Percentiles rank a stretch among this genome's conserved stretches.
Conservation (phyloP, 441 rosid genomes). For the Pelargonium citronellum region DNA sequence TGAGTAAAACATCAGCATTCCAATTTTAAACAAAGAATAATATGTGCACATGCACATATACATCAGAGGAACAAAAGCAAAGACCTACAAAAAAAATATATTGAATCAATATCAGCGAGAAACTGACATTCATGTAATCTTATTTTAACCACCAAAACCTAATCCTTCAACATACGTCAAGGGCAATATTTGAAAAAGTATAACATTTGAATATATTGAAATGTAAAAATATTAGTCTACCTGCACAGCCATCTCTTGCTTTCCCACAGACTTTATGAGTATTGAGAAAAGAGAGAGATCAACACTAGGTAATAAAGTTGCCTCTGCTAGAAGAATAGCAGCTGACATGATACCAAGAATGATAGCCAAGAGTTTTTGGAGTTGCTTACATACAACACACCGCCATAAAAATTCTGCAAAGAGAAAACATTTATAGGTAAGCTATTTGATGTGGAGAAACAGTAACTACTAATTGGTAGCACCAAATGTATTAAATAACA, state of each 20-base stretch:
- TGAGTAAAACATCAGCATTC: conserved; percentile 98
- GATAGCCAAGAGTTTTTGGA: conserved; percentile 62
- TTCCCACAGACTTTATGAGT: conserved; percentile 71
- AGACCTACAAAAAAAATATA: conserved; percentile 45
- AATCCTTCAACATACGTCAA: not conserved
- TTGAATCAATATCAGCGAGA: conserved; percentile 13
- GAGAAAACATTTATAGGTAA: no score
- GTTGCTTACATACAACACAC: conserved; percentile 64
- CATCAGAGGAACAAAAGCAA: conserved; percentile 90
- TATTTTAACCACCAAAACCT: not conserved
- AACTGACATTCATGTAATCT: conserved; percentile 1
- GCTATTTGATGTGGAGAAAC: not conserved
- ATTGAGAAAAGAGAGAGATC: conserved; percentile 90
- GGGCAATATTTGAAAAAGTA: not conserved
- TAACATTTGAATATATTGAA: not conserved
- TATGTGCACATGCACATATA: conserved; percentile 98
- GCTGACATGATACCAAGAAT: conserved; percentile 76
- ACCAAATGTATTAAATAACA: conserved; percentile 1
- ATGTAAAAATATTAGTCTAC: conserved; percentile 25
- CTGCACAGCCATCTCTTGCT: conserved; percentile 79
- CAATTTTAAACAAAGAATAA: conserved; percentile 85
- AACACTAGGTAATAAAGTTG: conserved; percentile 70
- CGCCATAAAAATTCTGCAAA: conserved; percentile 85
- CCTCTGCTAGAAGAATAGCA: conserved; percentile 97
- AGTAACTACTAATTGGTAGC: not conserved